phyloP scores from a whole-genome alignment of 805 yeast genomes.

The Sugiyamaella americana region DNA sequence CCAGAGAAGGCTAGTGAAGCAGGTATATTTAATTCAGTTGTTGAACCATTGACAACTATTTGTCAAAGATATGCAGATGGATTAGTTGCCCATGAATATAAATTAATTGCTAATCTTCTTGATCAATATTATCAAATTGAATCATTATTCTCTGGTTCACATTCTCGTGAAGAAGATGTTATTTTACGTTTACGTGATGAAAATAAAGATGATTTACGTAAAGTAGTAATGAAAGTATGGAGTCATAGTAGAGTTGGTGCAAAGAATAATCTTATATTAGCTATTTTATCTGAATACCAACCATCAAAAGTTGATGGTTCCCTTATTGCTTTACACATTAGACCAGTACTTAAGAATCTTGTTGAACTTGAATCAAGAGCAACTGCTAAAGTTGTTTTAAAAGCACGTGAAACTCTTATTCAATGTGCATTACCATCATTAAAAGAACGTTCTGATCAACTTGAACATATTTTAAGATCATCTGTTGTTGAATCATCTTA shows the following conservation, averaged over 20 bases:
- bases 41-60: constrained; percentile 68
- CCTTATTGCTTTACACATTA: constrained; percentile 59
- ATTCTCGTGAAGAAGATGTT: constrained; percentile 81
- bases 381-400: constrained; percentile 87
- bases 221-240: constrained; percentile 66
- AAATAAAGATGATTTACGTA: constrained; percentile 64
- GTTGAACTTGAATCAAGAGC: constrained; percentile 87
- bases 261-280: constrained; percentile 82
- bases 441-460: constrained; percentile 92
- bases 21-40: constrained; percentile 46
- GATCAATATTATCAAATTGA: constrained; percentile 74
- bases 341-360: constrained; percentile 65
- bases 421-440: constrained; percentile 96
- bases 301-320: constrained; percentile 69
- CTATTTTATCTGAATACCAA: constrained; percentile 76
- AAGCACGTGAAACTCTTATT: constrained; percentile 92
- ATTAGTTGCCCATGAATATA: constrained; percentile 74
- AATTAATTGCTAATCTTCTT: constrained; percentile 62
- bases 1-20: constrained; percentile 42
- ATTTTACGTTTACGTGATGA: constrained; percentile 83
- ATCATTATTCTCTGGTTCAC: constrained; percentile 66
- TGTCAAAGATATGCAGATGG: constrained; percentile 70
- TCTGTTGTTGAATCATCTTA: constrained; percentile 85
- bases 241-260: constrained; percentile 93
- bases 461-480: constrained; percentile 89